These are phyloP conservation scores for Triticum urartu DNA, from an alignment of 176 grass and related monocot genomes.

Conservation along the genomic window DNA sequence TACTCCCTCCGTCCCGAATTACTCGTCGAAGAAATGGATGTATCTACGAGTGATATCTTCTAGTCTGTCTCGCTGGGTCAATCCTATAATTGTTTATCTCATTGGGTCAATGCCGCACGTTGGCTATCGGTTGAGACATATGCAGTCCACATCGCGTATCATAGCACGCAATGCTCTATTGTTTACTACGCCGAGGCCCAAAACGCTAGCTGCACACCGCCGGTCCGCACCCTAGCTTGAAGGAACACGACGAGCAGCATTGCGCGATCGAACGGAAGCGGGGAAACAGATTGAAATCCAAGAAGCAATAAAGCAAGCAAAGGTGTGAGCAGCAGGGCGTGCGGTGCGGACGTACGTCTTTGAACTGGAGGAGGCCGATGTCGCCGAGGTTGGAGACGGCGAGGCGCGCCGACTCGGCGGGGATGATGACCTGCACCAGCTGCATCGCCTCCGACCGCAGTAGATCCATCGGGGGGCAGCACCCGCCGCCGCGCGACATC, in stretches of 20 bases:
- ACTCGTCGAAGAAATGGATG: too few species aligned
- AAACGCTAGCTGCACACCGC: neutral
- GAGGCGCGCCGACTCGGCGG: conserved; percentile 70
- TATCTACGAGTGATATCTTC: too few species aligned
- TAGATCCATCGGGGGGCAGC: conserved; percentile 88
- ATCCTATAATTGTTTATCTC: neutral
- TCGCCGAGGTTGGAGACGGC: conserved; percentile 87
- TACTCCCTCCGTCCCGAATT: too few species aligned
- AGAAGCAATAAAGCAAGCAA: neutral
- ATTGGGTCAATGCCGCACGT: too few species aligned
- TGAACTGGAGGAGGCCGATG: conserved; percentile 94
- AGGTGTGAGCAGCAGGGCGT: neutral
- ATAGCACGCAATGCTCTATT: neutral
- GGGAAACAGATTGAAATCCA: neutral
- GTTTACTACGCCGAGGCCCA: neutral
- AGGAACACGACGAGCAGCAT: neutral
- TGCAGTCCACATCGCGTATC: neutral
- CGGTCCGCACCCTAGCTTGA: too few species aligned
- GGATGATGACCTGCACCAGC: conserved; percentile 96
- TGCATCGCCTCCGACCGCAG: conserved; percentile 99
- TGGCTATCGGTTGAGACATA: too few species aligned
- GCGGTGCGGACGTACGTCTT: conserved; percentile 47
- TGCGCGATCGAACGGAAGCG: neutral
- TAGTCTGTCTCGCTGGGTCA: neutral
- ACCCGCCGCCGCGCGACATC: conserved; percentile 40